phyloP scores from a whole-genome alignment of 306 rosid genomes.

The Elaeagnus macrophylla region DNA sequence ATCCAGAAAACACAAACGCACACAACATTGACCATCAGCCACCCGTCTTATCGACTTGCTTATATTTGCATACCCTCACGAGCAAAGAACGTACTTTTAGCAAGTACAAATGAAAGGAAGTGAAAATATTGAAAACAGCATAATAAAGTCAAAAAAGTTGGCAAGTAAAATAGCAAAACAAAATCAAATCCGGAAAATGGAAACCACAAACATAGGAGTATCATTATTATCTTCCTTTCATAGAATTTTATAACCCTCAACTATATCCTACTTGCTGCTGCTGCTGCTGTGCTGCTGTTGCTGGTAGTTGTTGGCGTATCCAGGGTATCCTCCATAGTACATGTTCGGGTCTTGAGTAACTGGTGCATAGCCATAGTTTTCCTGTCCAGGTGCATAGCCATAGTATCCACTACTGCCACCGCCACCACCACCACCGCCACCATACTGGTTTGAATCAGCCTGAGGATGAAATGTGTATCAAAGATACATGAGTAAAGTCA shows the following conservation, averaged over 20 bases:
- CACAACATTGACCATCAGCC: no score
- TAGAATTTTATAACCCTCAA: constrained; percentile 19
- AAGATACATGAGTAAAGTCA: neutral
- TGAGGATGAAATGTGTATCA: constrained; percentile 35
- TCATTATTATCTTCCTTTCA: neutral
- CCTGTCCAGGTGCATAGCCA: constrained; percentile 75
- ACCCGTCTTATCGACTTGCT: no score
- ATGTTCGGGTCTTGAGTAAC: constrained; percentile 75
- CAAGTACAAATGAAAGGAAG: no score
- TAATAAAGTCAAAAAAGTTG: no score
- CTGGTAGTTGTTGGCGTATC: constrained; percentile 66
- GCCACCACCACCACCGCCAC: constrained; percentile 18
- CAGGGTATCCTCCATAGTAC: constrained; percentile 67
- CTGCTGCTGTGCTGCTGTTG: constrained; percentile 53
- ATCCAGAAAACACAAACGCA: no score
- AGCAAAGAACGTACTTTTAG: no score
- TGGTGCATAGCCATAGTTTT: constrained; percentile 70
- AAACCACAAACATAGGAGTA: no score
- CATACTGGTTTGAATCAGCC: constrained; percentile 64
- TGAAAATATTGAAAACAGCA: no score
- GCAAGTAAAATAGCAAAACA: no score
- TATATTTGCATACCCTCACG: no score
- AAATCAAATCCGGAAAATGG: no score
- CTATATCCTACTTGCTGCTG: constrained; percentile 80
- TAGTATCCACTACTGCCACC: constrained; percentile 45